Percentiles rank a stretch among this genome's conserved stretches.
Evolutionary conservation across 1,139 yeast species (phyloP).

Genomic region (Nakaseomyces delphensis): DNA sequence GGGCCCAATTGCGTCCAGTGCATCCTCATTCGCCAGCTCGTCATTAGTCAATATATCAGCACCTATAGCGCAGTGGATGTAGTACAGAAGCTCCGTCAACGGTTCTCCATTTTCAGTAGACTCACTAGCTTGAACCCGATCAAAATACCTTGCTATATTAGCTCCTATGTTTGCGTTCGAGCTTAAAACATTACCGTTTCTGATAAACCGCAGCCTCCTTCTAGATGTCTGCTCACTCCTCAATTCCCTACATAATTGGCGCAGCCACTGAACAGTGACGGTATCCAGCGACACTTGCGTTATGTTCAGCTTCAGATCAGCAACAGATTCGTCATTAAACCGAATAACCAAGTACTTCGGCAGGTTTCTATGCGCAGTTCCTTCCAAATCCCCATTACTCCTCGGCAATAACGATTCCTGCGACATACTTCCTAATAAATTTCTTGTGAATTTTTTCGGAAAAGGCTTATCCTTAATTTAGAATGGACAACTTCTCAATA

Average conservation of each 20-base stretch:
- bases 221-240: constrained; percentile 34
- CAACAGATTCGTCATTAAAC: constrained; percentile 40
- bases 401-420: constrained; percentile 13
- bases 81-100: constrained; percentile 32
- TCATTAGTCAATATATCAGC: constrained; percentile 45
- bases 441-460: too few relatives aligned
- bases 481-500: too few relatives aligned
- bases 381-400: constrained; percentile 7
- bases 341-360: constrained; percentile 37
- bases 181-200: constrained; percentile 63
- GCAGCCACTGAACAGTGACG: constrained; percentile 37
- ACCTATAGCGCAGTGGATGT: constrained; percentile 77
- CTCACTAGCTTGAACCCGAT: constrained; percentile 14
- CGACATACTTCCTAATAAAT: constrained; percentile 7
- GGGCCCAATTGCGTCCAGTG: constrained; percentile 40
- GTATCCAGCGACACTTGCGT: constrained; percentile 29
- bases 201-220: constrained; percentile 59
- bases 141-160: constrained; percentile 24
- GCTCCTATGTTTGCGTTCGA: constrained; percentile 47
- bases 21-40: constrained; percentile 58
- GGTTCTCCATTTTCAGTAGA: background rate
- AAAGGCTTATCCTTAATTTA: too few relatives aligned
- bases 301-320: constrained; percentile 39
- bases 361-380: background rate
- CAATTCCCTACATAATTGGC: constrained; percentile 37